Percentiles rank a stretch among this genome's conserved stretches.
These are phyloP conservation scores for Candida nitratophila DNA, from an alignment of 805 yeast species.

Conservation along the genomic window DNA sequence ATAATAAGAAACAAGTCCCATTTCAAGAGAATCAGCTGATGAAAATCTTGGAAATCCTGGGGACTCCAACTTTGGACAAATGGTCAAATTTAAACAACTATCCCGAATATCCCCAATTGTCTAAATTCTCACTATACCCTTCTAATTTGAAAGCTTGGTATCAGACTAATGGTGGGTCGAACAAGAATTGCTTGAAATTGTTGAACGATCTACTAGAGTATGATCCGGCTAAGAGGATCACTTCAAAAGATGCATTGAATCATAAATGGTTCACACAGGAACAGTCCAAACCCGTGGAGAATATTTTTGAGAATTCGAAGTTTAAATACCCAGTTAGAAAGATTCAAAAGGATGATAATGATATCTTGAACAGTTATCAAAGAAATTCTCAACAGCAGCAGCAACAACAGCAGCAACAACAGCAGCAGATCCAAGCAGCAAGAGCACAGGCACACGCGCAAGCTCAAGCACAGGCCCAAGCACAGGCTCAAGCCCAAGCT, in stretches of 20 bases:
- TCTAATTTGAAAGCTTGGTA: conserved; percentile 80
- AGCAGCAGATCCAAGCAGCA: not conserved
- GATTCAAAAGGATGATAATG: conserved; percentile 81
- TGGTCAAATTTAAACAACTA: conserved; percentile 79
- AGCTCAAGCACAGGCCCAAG: not conserved
- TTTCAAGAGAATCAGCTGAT: conserved; percentile 90
- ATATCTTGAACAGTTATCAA: conserved; percentile 39
- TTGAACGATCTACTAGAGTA: conserved; percentile 62
- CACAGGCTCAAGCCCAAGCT: not conserved
- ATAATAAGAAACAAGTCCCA: conserved; percentile 86
- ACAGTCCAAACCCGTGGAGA: conserved; percentile 56
- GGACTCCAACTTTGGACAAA: conserved; percentile 69
- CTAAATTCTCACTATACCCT: conserved; percentile 53
- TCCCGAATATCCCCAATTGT: conserved; percentile 73
- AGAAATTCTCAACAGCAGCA: conserved; percentile 9
- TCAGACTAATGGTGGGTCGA: conserved; percentile 70
- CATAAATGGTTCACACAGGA: conserved; percentile 72
- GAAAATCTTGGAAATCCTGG: conserved; percentile 87
- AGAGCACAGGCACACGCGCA: not conserved
- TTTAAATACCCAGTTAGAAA: conserved; percentile 80
- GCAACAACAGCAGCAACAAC: not conserved
- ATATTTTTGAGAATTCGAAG: conserved; percentile 72
- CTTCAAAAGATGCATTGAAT: conserved; percentile 67
- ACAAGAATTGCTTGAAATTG: conserved; percentile 59
- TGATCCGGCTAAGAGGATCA: conserved; percentile 74